Evolutionary conservation across 805 yeast genomes (phyloP).

Genomic region (Pichia thaimueangensis): DNA sequence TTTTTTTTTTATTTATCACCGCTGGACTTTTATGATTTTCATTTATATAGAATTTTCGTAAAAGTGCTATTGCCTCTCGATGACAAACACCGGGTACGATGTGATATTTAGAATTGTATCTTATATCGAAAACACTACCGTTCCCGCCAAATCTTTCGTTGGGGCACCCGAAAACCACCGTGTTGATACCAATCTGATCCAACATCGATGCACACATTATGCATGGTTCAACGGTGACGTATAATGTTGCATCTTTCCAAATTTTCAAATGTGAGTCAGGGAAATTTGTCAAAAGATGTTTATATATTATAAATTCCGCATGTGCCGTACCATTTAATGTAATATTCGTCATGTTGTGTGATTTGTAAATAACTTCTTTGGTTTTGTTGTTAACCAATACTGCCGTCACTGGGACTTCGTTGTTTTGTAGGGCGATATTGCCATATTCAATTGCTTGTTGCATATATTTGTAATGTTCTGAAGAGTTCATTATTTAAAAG

Average conservation of each 20-base stretch:
- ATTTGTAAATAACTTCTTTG: constrained; percentile 55
- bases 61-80: constrained; percentile 73
- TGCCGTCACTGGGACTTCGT: constrained; percentile 85
- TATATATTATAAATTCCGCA: constrained; percentile 85
- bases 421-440: constrained; percentile 51
- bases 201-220: constrained; percentile 95
- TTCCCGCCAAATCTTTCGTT: constrained; percentile 97
- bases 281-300: constrained; percentile 36
- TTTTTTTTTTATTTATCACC: constrained; percentile 67
- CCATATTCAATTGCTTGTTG: constrained; percentile 50
- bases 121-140: constrained; percentile 61
- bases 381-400: constrained; percentile 43
- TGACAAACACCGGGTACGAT: constrained; percentile 68
- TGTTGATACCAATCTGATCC: constrained; percentile 66
- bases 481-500: neutral
- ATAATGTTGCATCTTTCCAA: constrained; percentile 57
- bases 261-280: constrained; percentile 26
- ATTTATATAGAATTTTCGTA: constrained; percentile 77
- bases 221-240: constrained; percentile 97
- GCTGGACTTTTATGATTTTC: constrained; percentile 83
- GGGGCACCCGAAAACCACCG: constrained; percentile 85
- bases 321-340: constrained; percentile 84
- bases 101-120: constrained; percentile 34
- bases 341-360: constrained; percentile 81
- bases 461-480: constrained; percentile 38